These are phyloP conservation scores for Cyclocybe aegerita DNA, from an alignment of 768 basidiomycete species.

Conservation along the genomic window DNA sequence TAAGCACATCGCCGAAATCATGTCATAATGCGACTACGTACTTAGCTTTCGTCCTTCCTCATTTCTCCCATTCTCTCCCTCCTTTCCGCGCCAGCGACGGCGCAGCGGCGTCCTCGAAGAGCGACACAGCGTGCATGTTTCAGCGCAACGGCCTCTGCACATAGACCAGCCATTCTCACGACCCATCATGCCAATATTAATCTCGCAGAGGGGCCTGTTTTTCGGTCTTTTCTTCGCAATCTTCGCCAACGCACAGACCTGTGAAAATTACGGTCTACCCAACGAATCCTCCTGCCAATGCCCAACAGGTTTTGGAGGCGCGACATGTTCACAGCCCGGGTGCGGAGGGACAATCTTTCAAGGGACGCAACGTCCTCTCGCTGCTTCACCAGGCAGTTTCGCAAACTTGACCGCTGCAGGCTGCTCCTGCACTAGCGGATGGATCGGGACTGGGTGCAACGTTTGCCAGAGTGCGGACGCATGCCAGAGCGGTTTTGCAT, in stretches of 20 bases:
- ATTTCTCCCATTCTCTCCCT: too few species aligned
- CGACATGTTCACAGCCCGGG: conserved; percentile 63
- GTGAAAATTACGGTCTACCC: conserved; percentile 67
- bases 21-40: too few species aligned
- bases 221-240: conserved; percentile 20
- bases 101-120: too few species aligned
- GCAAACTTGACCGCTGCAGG: conserved; percentile 66
- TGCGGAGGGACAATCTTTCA: conserved; percentile 87
- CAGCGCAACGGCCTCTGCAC: too few species aligned
- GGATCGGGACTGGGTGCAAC: conserved; percentile 79
- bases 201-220: conserved; percentile 3
- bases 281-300: conserved; percentile 68
- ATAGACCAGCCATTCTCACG: neutral
- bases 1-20: neutral
- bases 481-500: conserved; percentile 63
- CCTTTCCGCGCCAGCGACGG: too few species aligned
- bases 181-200: neutral
- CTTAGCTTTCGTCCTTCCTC: too few species aligned
- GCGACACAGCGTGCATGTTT: too few species aligned
- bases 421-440: conserved; percentile 73
- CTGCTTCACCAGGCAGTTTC: conserved; percentile 42
- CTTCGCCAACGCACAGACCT: conserved; percentile 40
- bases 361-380: conserved; percentile 55
- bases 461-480: conserved; percentile 70
- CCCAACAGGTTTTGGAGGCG: conserved; percentile 79